Base-by-base conservation (phyloP, 345 rosid genomes). In the Gossypium turneri region DNA sequence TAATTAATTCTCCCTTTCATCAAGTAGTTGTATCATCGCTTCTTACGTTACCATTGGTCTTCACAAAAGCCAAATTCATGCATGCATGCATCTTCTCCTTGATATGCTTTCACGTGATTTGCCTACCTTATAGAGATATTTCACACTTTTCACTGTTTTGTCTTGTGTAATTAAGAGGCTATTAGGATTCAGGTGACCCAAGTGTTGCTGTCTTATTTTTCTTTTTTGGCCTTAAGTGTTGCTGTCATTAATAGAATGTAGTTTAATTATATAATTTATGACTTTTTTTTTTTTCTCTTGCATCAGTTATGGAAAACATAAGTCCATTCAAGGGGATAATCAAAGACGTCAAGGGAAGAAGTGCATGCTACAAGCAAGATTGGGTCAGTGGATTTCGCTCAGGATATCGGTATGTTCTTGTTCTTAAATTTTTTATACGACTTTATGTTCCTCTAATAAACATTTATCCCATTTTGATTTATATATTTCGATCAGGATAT, bases 291-390 rank as follows among this genome's bases (percentile, higher is more conserved):
- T 51, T 9, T 38, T n/a, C 48, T 17, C 38, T 65, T 78, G 34
- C 9, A 66, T 71, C 81, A 79, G 85, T 62, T 61, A 90, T 87
- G 95, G 90, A 77, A 78, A 53, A 65, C 73, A 67, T 78, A 13
- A 73, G 81, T 56, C 95, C 94, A 57, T 88, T 90, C 77, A 76
- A 84, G 16, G 94, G 97, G 75, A 86, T 90, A 72, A 79, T 82
- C 71, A 77, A 81, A 44, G 95, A 90, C 85, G 72, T 84, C 66
- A 74, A 79, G 81, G 92, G 89, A 70, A 89, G 95, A 82, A 75
- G 80, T 2, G 83, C 82, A n/a, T 88, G 88, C 76, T 90, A 88
- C 76, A 86, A 87, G 82, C 84, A 84, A 74, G 97, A 90, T 67
- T 92, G 97, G 95, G 69, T 56, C 67, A 76, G 73, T 67, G 89